Percentiles rank a stretch among this genome's conserved stretches.
These are phyloP conservation scores for Leishmania turanica DNA, from an alignment of 208 protist genomes.

Conservation along the genomic window DNA sequence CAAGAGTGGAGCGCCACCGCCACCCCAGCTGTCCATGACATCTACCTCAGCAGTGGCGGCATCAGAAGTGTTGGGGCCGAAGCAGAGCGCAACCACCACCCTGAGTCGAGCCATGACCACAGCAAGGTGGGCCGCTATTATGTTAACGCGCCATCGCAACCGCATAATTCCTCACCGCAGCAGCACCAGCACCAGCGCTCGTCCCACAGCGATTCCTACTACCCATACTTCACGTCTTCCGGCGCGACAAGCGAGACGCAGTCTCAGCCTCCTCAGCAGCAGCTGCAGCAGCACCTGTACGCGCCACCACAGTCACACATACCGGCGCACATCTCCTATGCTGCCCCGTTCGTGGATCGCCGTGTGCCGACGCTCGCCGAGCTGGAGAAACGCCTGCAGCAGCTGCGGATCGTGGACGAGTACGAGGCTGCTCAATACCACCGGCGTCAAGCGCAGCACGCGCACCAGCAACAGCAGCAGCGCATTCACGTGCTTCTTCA, in stretches of 20 bases:
- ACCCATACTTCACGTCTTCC: slow-evolving; percentile 8
- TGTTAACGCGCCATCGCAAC: background rate
- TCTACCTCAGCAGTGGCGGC: slow-evolving; percentile 7
- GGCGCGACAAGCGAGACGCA: slow-evolving; percentile 5
- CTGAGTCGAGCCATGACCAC: background rate
- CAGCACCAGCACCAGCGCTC: background rate
- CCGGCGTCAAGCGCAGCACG: slow-evolving; percentile 14
- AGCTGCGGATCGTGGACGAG: slow-evolving; percentile 38
- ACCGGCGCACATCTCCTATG: background rate
- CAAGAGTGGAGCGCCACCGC: background rate
- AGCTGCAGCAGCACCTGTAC: slow-evolving; percentile 14
- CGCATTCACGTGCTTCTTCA: slow-evolving; percentile 28
- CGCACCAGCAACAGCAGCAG: slow-evolving; percentile 14
- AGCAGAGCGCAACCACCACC: background rate
- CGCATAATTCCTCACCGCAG: background rate
- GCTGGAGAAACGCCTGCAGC: slow-evolving; percentile 53
- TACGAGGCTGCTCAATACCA: slow-evolving; percentile 25
- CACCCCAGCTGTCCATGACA: background rate
- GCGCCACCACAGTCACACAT: background rate
- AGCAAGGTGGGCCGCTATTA: background rate
- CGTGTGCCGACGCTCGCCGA: slow-evolving; percentile 55
- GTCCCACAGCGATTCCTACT: background rate
- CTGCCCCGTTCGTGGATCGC: background rate
- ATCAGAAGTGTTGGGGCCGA: background rate
- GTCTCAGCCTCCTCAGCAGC: background rate